Conservation (phyloP, 129 eudicot genomes). For the Gnaphalium uliginosum region DNA sequence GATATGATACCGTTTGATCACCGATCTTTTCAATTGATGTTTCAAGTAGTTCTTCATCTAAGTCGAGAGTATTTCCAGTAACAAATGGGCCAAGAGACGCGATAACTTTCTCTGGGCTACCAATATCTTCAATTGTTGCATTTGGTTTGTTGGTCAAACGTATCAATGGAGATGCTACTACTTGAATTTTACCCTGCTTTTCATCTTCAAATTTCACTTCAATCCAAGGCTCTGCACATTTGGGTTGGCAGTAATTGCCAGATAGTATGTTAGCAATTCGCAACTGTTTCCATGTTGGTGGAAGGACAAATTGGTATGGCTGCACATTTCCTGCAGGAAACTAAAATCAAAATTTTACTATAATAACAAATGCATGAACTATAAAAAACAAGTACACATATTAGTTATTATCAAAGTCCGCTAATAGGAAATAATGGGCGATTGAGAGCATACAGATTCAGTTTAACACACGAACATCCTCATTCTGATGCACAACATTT, state of each 20-base stretch:
- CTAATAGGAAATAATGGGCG: not conserved
- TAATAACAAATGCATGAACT: conserved; percentile 36
- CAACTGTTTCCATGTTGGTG: conserved; percentile 91
- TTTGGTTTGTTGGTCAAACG: conserved; percentile 93
- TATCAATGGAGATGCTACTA: conserved; percentile 91
- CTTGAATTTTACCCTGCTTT: conserved; percentile 91
- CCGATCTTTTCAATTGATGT: conserved; percentile 78
- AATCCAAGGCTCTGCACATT: conserved; percentile 99
- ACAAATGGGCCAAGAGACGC: conserved; percentile 97
- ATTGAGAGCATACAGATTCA: not conserved
- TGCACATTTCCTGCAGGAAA: conserved; percentile 91
- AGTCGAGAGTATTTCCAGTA: conserved; percentile 84
- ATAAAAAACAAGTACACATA: not conserved
- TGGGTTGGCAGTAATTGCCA: conserved; percentile 97
- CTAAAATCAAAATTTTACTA: conserved; percentile 70
- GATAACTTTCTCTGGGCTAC: conserved; percentile 88
- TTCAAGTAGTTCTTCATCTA: conserved; percentile 89
- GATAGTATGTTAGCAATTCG: conserved; percentile 92
- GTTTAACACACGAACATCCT: not conserved
- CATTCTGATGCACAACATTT: not conserved
- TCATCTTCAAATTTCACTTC: conserved; percentile 99
- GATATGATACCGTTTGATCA: conserved; percentile 81
- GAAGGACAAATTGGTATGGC: conserved; percentile 85
- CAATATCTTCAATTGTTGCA: conserved; percentile 94
- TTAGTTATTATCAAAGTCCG: not conserved